A percentile compares a stretch with the other conserved stretches of the same genome.
Evolutionary conservation across 805 yeast genomes (phyloP).

Genomic region (Scheffersomyces ergatensis): DNA sequence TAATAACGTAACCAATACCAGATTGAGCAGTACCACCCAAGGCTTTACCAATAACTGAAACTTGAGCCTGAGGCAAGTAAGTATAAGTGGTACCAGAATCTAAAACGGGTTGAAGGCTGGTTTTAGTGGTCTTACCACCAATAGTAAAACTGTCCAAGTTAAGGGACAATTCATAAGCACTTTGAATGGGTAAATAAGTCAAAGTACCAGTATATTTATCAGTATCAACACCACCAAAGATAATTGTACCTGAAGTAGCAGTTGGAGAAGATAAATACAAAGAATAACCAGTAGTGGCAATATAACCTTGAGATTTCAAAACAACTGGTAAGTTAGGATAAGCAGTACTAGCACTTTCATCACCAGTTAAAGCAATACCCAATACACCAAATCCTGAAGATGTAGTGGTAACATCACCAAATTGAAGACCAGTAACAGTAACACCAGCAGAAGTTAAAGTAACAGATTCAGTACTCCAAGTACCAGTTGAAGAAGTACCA

Average conservation of each 20-base stretch:
- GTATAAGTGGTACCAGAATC: conserved; percentile 26
- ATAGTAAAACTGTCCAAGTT: conserved; percentile 23
- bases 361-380: conserved; percentile 13
- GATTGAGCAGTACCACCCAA: conserved; percentile 15
- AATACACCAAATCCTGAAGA: conserved; percentile 12
- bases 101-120: conserved; percentile 12
- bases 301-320: conserved; percentile 31
- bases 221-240: conserved; percentile 34
- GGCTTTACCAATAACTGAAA: conserved; percentile 8
- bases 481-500: conserved; percentile 9
- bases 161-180: conserved; percentile 1
- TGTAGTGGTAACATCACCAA: conserved; percentile 15
- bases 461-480: conserved; percentile 13
- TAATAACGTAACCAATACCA: conserved; percentile 39
- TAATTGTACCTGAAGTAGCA: conserved; percentile 19
- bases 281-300: conserved; percentile 35
- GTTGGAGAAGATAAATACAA: conserved; percentile 26
- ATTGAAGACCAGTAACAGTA: conserved; percentile 11
- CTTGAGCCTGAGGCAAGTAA: conserved; percentile 35
- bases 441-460: conserved; percentile 9
- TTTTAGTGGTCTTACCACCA: conserved; percentile 4
- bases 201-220: conserved; percentile 23
- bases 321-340: conserved; percentile 34
- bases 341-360: conserved; percentile 6
- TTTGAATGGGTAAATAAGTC: conserved; percentile 4